These are phyloP conservation scores for Aspergillus fischeri DNA, from an alignment of 2,329 filamentous ascomycete species.

Conservation along the genomic window DNA sequence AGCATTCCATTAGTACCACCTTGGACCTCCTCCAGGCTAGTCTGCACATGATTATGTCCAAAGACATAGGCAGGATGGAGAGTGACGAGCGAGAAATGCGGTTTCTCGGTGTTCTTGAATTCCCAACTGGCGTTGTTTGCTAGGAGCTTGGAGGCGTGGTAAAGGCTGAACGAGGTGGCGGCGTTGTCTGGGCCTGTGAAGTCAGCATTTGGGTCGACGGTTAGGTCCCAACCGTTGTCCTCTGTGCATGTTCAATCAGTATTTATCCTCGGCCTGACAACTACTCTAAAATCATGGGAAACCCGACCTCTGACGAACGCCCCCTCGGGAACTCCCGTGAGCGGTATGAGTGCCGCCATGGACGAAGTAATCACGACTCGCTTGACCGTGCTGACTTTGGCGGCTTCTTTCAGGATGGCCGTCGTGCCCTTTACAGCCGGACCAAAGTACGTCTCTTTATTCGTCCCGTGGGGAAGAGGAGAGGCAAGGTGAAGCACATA, in stretches of 20 bases:
- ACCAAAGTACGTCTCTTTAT: slow-evolving; percentile 1
- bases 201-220: not conserved
- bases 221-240: not conserved
- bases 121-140: slow-evolving; percentile 15
- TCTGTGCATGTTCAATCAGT: not conserved
- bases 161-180: not conserved
- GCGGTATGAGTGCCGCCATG: not conserved
- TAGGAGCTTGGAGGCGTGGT: slow-evolving; percentile 14
- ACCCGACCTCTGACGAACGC: not conserved
- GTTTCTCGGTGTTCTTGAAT: slow-evolving; percentile 4
- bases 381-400: not conserved
- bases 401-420: not conserved
- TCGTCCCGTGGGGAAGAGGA: slow-evolving; percentile 8
- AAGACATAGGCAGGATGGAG: slow-evolving; percentile 18
- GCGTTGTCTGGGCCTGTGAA: not conserved
- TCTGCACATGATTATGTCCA: slow-evolving; percentile 13
- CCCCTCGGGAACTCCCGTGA: not conserved
- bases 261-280: not conserved
- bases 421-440: not conserved
- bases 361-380: not conserved
- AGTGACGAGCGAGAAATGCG: slow-evolving; percentile 12
- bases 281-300: not conserved
- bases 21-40: not conserved
- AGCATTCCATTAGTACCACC: slow-evolving; percentile 7
- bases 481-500: slow-evolving; percentile 22